Evolutionary conservation across 2,329 filamentous ascomycete species (phyloP).

Genomic region (Emmonsiellopsis sp.): DNA sequence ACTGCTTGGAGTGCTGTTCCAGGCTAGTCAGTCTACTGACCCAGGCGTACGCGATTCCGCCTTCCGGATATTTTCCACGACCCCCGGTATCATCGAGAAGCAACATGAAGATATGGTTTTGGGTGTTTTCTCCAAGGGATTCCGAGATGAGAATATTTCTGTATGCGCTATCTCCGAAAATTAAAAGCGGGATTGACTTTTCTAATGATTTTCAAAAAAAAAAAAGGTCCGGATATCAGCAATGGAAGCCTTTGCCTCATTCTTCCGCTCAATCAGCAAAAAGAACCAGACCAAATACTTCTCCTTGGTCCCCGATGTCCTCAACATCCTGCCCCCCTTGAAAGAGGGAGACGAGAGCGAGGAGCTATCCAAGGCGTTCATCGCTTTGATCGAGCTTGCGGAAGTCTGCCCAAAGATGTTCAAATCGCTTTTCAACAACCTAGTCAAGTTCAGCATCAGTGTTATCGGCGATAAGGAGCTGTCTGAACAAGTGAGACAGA

Average conservation of each 20-base stretch:
- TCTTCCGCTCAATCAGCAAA: constrained; percentile 85
- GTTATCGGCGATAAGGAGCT: constrained; percentile 96
- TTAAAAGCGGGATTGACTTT: constrained; percentile 4
- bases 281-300: constrained; percentile 86
- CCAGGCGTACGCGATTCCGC: constrained; percentile 80
- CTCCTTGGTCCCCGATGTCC: constrained; percentile 73
- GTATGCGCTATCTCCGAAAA: constrained; percentile 36
- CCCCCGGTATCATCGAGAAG: constrained; percentile 89
- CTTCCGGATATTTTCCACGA: constrained; percentile 91
- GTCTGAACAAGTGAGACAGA: constrained; percentile 80
- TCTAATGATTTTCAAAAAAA: constrained; percentile 7
- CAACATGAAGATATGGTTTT: constrained; percentile 89
- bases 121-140: constrained; percentile 79
- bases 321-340: constrained; percentile 89
- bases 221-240: constrained; percentile 75
- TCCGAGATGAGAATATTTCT: constrained; percentile 75
- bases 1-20: constrained; percentile 74
- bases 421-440: constrained; percentile 81
- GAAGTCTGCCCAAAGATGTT: constrained; percentile 98
- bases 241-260: constrained; percentile 93
- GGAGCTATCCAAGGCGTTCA: constrained; percentile 77
- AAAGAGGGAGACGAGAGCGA: constrained; percentile 88
- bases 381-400: constrained; percentile 87
- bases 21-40: constrained; percentile 78
- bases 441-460: constrained; percentile 86